Conservation (phyloP, 306 rosid genomes). For the Vigna angularis region DNA sequence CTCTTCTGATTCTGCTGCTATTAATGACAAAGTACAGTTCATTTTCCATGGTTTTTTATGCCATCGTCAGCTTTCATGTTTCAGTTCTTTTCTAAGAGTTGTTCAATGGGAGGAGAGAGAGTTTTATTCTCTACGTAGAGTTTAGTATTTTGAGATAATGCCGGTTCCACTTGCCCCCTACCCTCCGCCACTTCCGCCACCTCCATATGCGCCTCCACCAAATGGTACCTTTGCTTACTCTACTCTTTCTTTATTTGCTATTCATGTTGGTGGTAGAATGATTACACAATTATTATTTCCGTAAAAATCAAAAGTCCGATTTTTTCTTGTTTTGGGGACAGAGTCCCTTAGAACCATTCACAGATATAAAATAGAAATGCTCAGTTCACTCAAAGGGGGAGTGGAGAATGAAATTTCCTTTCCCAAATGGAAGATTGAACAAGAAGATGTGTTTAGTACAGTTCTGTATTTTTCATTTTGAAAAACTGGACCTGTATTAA, state of each 20-base stretch:
- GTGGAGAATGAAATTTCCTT: not conserved
- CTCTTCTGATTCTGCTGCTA: not conserved
- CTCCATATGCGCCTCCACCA: slow-evolving; percentile 66
- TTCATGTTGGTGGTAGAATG: slow-evolving; percentile 22
- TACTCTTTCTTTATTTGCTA: slow-evolving; percentile 23
- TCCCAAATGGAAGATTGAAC: not conserved
- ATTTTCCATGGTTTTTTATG: not conserved
- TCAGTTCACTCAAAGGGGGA: slow-evolving; percentile 3
- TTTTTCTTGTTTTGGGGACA: slow-evolving; percentile 13
- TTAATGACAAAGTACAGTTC: not conserved
- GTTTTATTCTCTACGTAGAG: slow-evolving; percentile 44
- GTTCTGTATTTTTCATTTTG: not conserved
- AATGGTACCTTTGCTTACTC: slow-evolving; percentile 59
- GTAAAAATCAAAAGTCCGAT: slow-evolving; percentile 18
- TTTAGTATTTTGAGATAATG: slow-evolving; percentile 58
- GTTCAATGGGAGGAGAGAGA: slow-evolving; percentile 44
- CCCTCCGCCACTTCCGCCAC: slow-evolving; percentile 51
- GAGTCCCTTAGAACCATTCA: not conserved
- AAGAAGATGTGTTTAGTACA: not conserved
- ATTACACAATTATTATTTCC: not conserved
- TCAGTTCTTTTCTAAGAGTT: slow-evolving; percentile 41
- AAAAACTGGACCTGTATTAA: slow-evolving; percentile 9
- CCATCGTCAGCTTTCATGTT: not conserved
- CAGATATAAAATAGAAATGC: not conserved
- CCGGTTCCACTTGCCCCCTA: slow-evolving; percentile 99